Base-by-base conservation (phyloP, 352 stramenopile genomes). In the Pythium dissotocum region DNA sequence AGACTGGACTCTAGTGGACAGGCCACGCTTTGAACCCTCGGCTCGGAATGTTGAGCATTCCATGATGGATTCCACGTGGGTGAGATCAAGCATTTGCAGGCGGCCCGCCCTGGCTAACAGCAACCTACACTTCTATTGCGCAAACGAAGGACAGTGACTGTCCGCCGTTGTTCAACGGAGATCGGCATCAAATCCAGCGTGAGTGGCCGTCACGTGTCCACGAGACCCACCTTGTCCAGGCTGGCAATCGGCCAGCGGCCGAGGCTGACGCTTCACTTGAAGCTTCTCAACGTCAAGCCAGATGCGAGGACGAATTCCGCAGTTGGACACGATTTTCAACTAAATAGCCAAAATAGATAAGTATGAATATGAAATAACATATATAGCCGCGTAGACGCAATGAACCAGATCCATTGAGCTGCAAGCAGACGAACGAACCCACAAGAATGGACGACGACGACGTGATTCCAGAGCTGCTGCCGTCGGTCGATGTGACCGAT, bases 391-490 rank as follows among this genome's bases (percentile, higher is more conserved):
- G 36, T 42, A 14, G 36, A 42, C 9, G 36, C 36, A 42, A 7
- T 42, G 36, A 42, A 7, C 36, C 36, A 42, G 36, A 42, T 42
- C 36, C 14, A 24, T 24, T 24, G 21, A 24, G 21, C 21, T 24
- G 21, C 21, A 24, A 24, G 36, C 10, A 2, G 36, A 42, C 36
- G 36, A 42, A 38, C 33, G 33, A 38, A 38, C 9, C 33, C 5
- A 6, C 5, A 38, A 38, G 36, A 16, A 70, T 70, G 64, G 58
- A 64, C 44, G 26, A 28, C 10, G 64, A 70, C 64, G 64, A 70
- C 26, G 58, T 57, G 58, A 71, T 71, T 32, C 65, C 65, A 58
- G 44, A 63, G 58, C 65, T 66, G 6, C 57, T 65, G 40, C 30
- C 63, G 28, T 21, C 21, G 28, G 49, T 44, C 10, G 58, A 40